Evolutionary conservation across 2,329 filamentous ascomycete genomes (phyloP), one percentile per base, ranked within the genome.

Genomic region (Fusarium sp.): DNA sequence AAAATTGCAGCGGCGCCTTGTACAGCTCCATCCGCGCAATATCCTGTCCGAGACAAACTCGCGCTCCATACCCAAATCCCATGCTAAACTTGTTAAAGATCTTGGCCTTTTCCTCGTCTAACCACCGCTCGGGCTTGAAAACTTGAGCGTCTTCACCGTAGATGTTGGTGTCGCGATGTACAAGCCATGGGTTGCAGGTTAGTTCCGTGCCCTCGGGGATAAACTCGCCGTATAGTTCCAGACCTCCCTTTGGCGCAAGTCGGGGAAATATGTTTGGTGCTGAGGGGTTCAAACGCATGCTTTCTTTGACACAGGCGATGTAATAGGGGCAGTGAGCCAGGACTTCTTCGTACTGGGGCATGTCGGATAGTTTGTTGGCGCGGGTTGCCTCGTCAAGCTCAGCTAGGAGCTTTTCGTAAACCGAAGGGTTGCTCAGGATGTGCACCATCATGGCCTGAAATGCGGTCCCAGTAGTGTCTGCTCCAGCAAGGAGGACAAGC

Each of bases 301-400:
- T 85, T 75, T 90, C 88, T 61, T 88, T 88, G 43, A 90, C 85
- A 4, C 86, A 84, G 0, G 87, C 88, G 68, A 89, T 85, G 18
- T 90, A 81, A 69, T 89, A 91, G 0, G 86, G 87, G 9, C 73
- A 75, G 37, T 75, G 30, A 2, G 64, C 60, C 1, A 73, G 13
- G 3, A 75, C 66, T 5, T 75, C 66, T 5, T 75, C 76, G 88
- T 76, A 75, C 27, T 74, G 71, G 0, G 78, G 56, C 78, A 81
- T 18, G 82, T 84, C 5, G 72, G 82, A 71, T 84, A 83, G 34
- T 80, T 84, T 75, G 82, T 87, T 0, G 79, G 77, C 54, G 59
- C 76, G 64, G 5, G 67, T 50, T 6, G 76, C 74, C 0, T 50
- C 59, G 0, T 74, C 71, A 0, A 82, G 54, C 43, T 83, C 82